phyloP scores from a whole-genome alignment of 768 basidiomycete genomes.

The Kwoniella dendrophila region DNA sequence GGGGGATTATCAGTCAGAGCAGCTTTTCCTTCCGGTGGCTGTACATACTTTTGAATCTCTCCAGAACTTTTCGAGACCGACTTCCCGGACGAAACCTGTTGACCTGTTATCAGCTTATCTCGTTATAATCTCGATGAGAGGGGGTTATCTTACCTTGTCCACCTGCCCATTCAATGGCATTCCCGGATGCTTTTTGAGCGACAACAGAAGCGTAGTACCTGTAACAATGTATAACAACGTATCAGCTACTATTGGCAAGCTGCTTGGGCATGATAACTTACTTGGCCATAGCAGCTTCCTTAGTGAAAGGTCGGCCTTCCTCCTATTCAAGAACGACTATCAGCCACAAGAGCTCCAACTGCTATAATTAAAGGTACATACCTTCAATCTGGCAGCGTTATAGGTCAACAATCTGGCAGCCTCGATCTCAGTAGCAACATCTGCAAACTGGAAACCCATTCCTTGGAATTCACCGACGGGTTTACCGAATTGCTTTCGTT shows the following conservation, averaged over 20 bases:
- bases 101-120: background rate
- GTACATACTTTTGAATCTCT: slow-evolving; percentile 74
- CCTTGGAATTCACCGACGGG: slow-evolving; percentile 88
- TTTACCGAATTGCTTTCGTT: slow-evolving; percentile 92
- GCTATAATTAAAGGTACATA: slow-evolving; percentile 11
- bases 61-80: slow-evolving; percentile 80
- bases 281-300: slow-evolving; percentile 98
- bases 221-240: background rate
- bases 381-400: slow-evolving; percentile 81
- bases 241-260: background rate
- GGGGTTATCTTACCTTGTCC: slow-evolving; percentile 63
- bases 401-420: slow-evolving; percentile 87
- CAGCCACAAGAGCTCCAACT: slow-evolving; percentile 7
- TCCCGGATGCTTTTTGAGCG: slow-evolving; percentile 81
- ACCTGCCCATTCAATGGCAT: slow-evolving; percentile 96
- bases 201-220: slow-evolving; percentile 79
- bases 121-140: background rate
- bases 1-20: background rate
- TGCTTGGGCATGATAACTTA: slow-evolving; percentile 9
- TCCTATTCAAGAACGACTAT: slow-evolving; percentile 63
- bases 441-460: slow-evolving; percentile 91
- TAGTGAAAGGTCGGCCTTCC: slow-evolving; percentile 79
- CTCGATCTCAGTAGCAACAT: slow-evolving; percentile 86
- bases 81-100: slow-evolving; percentile 64
- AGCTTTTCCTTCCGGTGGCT: slow-evolving; percentile 62